Conservation (phyloP, 805 yeast species). For the Starmerella bacillaris region DNA sequence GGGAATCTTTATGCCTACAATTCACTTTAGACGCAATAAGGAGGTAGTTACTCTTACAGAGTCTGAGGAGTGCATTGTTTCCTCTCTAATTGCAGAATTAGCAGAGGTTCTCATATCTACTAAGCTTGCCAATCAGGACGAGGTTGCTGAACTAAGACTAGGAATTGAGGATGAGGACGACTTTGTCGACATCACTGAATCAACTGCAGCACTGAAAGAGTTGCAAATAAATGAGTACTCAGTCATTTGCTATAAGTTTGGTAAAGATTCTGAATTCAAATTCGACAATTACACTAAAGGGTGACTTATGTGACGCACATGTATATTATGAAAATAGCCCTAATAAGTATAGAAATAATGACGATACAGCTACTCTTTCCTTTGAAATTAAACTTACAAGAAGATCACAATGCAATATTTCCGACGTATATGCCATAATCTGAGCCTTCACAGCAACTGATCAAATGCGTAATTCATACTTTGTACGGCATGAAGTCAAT, state of each 20-base stretch:
- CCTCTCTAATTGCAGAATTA: slow-evolving; percentile 15
- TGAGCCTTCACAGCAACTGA: no score
- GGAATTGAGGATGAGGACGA: slow-evolving; percentile 9
- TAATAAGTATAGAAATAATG: no score
- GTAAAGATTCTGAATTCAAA: slow-evolving; percentile 8
- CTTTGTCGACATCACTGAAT: slow-evolving; percentile 11
- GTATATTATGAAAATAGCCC: no score
- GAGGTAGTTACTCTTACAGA: slow-evolving; percentile 9
- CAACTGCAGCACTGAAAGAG: slow-evolving; percentile 4
- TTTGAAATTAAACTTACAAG: no score
- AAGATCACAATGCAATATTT: no score
- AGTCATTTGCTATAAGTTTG: slow-evolving; percentile 12
- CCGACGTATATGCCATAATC: no score
- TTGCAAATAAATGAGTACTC: slow-evolving; percentile 7
- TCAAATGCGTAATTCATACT: no score
- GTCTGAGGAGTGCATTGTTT: slow-evolving; percentile 5
- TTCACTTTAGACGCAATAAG: slow-evolving; percentile 12
- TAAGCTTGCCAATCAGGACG: slow-evolving; percentile 10
- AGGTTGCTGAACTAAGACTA: slow-evolving; percentile 13
- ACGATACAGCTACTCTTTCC: no score
- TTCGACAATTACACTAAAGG: slow-evolving; percentile 7
- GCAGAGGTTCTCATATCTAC: slow-evolving; percentile 18
- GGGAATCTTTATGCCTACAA: slow-evolving; percentile 13
- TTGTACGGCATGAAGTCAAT: no score
- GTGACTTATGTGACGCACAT: no score